These are phyloP conservation scores for Kodamaea restingae DNA, from an alignment of 805 yeast species.

Conservation along the genomic window DNA sequence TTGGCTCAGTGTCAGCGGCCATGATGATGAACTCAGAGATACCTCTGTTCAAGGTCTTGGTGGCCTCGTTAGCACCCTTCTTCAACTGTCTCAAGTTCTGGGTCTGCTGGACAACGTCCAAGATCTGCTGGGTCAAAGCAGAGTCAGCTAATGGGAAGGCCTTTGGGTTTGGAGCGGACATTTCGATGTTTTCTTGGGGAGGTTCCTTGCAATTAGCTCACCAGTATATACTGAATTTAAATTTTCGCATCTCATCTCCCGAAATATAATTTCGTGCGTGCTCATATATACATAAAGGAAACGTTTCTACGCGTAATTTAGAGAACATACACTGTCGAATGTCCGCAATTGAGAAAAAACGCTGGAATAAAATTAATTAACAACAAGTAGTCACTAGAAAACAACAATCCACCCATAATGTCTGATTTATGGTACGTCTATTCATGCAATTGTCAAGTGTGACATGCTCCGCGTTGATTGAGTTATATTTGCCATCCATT, in stretches of 20 bases:
- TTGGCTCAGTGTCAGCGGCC: conserved; percentile 99
- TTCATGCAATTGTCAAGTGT: neutral
- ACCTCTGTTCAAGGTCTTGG: conserved; percentile 99
- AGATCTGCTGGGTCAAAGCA: conserved; percentile 90
- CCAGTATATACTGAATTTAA: conserved; percentile 14
- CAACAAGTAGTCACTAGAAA: conserved; percentile 7
- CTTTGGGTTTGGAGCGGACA: conserved; percentile 93
- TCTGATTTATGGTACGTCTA: conserved; percentile 71
- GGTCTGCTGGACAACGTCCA: conserved; percentile 97
- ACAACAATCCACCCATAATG: conserved; percentile 36
- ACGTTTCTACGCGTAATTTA: neutral
- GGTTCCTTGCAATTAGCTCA: conserved; percentile 33
- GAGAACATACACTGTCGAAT: conserved; percentile 4
- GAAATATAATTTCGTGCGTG: conserved; percentile 2
- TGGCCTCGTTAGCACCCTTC: conserved; percentile 99
- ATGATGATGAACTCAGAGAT: conserved; percentile 97
- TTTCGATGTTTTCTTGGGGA: conserved; percentile 18
- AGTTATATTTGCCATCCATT: neutral
- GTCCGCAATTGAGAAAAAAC: conserved; percentile 1
- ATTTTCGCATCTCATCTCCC: conserved; percentile 9
- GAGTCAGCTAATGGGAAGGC: conserved; percentile 99
- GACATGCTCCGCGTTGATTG: neutral
- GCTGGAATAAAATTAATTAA: conserved; percentile 4
- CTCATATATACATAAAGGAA: conserved; percentile 1
- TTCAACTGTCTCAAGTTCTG: conserved; percentile 96